Evolutionary conservation across 176 grass and related monocot genomes (phyloP), one percentile per base, ranked within the genome.

Genomic region (Stipa capillata): DNA sequence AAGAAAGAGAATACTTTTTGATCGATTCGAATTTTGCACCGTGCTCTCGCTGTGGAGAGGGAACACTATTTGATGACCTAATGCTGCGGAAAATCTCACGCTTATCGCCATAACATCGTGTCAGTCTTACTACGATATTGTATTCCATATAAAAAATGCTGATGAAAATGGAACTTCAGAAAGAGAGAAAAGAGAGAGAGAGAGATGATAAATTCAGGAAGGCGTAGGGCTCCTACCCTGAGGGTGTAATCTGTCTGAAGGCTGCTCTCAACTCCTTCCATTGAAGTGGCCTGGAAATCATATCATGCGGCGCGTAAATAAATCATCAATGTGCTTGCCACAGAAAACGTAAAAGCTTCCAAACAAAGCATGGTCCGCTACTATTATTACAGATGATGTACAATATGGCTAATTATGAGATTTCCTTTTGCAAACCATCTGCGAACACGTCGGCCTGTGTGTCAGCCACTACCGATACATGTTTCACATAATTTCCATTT

Each of bases 181-280:
- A 72, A 12, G 15, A 29, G 58, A 34, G 7, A 18, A 18, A 13
- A 45, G 2, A 14, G 3, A 0, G 3, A 21, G 3, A 4, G 29
- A 4, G 25, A 35, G 10, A 28, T 1, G 49, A 31, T 53, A 27
- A 33, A 0, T 13, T 50, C 0, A 18, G 8, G 64, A 28, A 86
- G 37, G 4, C 2, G 27, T 56, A 71, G 36, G 20, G 20, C 47
- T 47, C 57, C n/a, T 89, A 99, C 96, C 88, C 86, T 89, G 45
- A 99, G 92, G 14, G 96, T 99, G 74, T 99, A 99, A 29, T 99
- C 96, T 21, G 96, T 99, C 83, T 95, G 96, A 29, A 99, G 96
- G 27, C 92, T 99, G 90, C 90, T 99, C 72, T 86, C 45, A 1
- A 93, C 90, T 64, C 96, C 96, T 82, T 87, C 86, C 84, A 99